Evolutionary conservation across 2,329 filamentous ascomycete species (phyloP).

Genomic region (Aspergillus bombycis): DNA sequence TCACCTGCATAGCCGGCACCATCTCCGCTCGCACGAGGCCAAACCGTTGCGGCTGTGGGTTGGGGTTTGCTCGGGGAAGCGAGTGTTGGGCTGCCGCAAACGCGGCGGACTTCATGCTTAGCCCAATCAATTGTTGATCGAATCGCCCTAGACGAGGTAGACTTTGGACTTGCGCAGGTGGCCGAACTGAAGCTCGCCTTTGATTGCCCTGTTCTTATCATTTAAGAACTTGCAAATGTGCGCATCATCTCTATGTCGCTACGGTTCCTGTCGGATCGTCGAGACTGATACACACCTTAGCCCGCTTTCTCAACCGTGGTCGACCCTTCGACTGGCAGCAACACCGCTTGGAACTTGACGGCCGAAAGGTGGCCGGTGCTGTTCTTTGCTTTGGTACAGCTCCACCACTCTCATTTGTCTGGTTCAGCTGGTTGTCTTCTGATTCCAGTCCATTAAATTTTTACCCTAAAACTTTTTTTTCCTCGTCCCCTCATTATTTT

Average conservation of each 20-base stretch:
- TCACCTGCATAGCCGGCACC: slow-evolving; percentile 42
- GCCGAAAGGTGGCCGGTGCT: slow-evolving; percentile 24
- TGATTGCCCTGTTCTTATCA: slow-evolving; percentile 10
- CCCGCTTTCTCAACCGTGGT: slow-evolving; percentile 35
- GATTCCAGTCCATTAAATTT: slow-evolving; percentile 19
- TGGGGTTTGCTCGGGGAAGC: slow-evolving; percentile 29
- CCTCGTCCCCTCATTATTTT: not conserved
- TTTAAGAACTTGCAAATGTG: slow-evolving; percentile 31
- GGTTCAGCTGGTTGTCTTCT: slow-evolving; percentile 20
- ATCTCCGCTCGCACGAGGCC: slow-evolving; percentile 29
- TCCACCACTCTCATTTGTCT: slow-evolving; percentile 25
- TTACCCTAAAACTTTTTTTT: slow-evolving; percentile 12
- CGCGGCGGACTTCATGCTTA: slow-evolving; percentile 31
- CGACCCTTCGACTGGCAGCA: slow-evolving; percentile 22
- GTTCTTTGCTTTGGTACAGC: slow-evolving; percentile 25
- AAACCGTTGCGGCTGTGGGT: slow-evolving; percentile 29
- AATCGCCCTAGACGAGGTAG: slow-evolving; percentile 25
- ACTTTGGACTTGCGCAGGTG: slow-evolving; percentile 31
- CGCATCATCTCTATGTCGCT: slow-evolving; percentile 34
- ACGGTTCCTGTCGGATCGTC: slow-evolving; percentile 37
- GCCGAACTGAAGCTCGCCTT: slow-evolving; percentile 24
- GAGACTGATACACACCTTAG: slow-evolving; percentile 31
- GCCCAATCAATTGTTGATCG: slow-evolving; percentile 26
- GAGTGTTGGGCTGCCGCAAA: slow-evolving; percentile 29
- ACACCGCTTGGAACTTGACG: slow-evolving; percentile 22